phyloP scores from a whole-genome alignment of 208 protist species.

The Trypanosoma platydactyli region DNA sequence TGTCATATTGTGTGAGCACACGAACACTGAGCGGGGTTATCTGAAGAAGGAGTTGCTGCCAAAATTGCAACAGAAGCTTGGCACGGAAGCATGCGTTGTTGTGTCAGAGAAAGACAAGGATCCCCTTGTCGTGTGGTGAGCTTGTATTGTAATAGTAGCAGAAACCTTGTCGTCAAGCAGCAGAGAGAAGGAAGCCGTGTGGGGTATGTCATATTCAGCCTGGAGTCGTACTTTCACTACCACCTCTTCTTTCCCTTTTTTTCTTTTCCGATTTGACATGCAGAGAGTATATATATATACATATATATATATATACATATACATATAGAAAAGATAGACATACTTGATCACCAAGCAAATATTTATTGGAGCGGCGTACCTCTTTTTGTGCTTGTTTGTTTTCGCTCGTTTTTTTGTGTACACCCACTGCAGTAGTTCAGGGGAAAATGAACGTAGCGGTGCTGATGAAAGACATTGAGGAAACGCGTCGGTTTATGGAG shows the following conservation, averaged over 20 bases:
- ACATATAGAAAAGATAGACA: neutral
- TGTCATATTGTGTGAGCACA: conserved; percentile 92
- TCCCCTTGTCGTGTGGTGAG: conserved; percentile 71
- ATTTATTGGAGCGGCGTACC: too few relatives aligned
- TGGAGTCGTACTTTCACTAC: too few relatives aligned
- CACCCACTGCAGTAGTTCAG: neutral
- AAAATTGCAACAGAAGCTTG: conserved; percentile 49
- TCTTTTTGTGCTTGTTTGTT: neutral
- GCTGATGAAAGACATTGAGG: conserved; percentile 66
- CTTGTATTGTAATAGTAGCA: neutral
- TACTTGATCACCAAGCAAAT: too few relatives aligned
- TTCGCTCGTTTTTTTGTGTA: neutral
- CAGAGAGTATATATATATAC: neutral
- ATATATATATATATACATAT: neutral
- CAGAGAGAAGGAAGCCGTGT: neutral
- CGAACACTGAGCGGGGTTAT: conserved; percentile 92
- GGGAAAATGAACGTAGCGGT: conserved; percentile 32
- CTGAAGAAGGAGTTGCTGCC: conserved; percentile 48
- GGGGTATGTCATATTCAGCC: too few relatives aligned
- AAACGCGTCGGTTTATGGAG: conserved; percentile 48
- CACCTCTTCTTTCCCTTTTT: too few relatives aligned
- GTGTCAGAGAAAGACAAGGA: conserved; percentile 71
- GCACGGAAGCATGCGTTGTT: conserved; percentile 44
- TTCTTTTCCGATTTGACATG: too few relatives aligned
- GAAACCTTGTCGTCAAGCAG: neutral